These are phyloP conservation scores for Stagonosporopsis vannaccii DNA, from an alignment of 2,329 filamentous ascomycete species.

Conservation along the genomic window DNA sequence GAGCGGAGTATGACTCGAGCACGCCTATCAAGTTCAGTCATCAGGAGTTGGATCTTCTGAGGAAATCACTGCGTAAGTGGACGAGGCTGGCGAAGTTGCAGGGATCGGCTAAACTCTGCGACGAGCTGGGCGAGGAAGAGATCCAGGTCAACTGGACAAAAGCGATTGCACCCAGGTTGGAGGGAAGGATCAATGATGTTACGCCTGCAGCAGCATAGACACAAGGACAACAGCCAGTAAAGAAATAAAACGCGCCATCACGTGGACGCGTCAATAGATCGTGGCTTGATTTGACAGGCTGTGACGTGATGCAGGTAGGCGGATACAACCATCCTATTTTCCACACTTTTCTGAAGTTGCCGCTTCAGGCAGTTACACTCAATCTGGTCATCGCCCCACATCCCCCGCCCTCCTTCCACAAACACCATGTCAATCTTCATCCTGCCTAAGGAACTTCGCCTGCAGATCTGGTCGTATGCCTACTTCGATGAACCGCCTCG, in stretches of 20 bases:
- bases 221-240: background rate
- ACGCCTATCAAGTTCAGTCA: conserved; percentile 52
- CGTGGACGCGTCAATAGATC: conserved; percentile 1
- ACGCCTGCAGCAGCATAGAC: conserved; percentile 9
- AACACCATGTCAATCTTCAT: conserved; percentile 26
- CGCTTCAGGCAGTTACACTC: conserved; percentile 5
- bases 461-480: conserved; percentile 30
- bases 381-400: background rate
- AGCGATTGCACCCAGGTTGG: conserved; percentile 77
- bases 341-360: conserved; percentile 11
- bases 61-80: conserved; percentile 77
- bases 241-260: conserved; percentile 7
- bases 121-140: conserved; percentile 66
- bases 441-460: conserved; percentile 34
- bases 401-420: background rate
- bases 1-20: conserved; percentile 50
- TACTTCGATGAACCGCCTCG: conserved; percentile 31
- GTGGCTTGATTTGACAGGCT: background rate
- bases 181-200: conserved; percentile 71
- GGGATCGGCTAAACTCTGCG: conserved; percentile 55
- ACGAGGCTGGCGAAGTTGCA: conserved; percentile 71
- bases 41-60: conserved; percentile 66
- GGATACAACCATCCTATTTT: conserved; percentile 5
- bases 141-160: conserved; percentile 76
- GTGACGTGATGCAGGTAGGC: conserved; percentile 13